Evolutionary conservation across 2,329 filamentous ascomycete genomes (phyloP).

Genomic region (Colletotrichum tropicale): DNA sequence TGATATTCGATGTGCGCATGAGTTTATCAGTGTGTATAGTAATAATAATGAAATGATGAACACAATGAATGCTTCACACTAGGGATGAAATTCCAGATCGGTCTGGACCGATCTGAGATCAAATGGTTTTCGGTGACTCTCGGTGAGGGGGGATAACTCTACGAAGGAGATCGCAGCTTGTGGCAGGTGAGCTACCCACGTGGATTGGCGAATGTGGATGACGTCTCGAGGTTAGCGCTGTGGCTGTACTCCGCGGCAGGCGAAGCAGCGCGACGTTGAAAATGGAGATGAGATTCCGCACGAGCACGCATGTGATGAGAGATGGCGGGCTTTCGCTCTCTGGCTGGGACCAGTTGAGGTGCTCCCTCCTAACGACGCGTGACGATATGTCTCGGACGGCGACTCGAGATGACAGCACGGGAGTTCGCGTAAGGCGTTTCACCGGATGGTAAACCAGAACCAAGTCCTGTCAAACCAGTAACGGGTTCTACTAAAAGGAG

Average conservation of each 20-base stretch:
- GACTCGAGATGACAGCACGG: background rate
- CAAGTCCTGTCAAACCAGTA: background rate
- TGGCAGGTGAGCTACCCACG: slow-evolving; percentile 3
- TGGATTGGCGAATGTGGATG: background rate
- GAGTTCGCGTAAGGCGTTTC: background rate
- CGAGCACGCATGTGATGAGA: background rate
- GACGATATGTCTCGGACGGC: slow-evolving; percentile 3
- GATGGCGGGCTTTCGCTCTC: background rate
- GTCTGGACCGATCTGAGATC: background rate
- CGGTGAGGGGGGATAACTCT: background rate
- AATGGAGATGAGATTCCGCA: background rate
- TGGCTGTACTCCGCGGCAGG: background rate
- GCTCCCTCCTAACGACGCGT: background rate
- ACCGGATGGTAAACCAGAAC: background rate
- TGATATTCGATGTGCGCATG: background rate
- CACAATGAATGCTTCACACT: background rate
- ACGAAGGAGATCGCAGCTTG: background rate
- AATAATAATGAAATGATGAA: slow-evolving; percentile 22
- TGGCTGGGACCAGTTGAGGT: background rate
- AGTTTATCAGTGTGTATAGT: slow-evolving; percentile 18
- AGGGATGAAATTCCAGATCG: too few species aligned
- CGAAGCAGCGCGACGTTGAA: background rate
- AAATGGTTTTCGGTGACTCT: background rate
- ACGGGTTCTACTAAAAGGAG: background rate
- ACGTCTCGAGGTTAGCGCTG: background rate